Evolutionary conservation across 2,329 filamentous ascomycete genomes (phyloP), one percentile per base, ranked within the genome.

Genomic region (Bipolaris victoriae): DNA sequence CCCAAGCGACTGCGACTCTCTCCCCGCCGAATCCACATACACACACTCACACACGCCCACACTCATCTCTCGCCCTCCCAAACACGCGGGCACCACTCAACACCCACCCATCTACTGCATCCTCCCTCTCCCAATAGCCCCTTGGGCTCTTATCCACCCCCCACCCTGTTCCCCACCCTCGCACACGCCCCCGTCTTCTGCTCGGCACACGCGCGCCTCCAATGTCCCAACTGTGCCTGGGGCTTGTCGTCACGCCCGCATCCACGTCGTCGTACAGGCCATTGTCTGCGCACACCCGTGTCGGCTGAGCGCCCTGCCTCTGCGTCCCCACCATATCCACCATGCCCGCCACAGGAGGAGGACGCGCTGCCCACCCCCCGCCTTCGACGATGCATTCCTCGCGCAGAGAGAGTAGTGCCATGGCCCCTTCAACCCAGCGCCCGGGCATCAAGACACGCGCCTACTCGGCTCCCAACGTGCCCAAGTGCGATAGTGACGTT

Each of bases 401-500:
- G 58, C 65, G 67, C 40, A 60, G 58, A 56, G 63, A 67, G 50
- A 54, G 47, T 57, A 54, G 60, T 39, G 52, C 65, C 9, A 56
- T 48, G 40, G 57, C 49, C 49, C 44, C 61, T 9, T 43, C 61
- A 3, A 16, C 46, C 31, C 46, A 48, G 46, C 46, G 35, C 18
- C 75, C 75, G 15, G 62, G 52, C 49, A 62, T 75, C 56, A 73
- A 76, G 67, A 63, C 58, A 44, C 75, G 76, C 64, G 73, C 76
- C 31, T 70, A 76, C 57, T 77, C 76, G 57, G 72, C 75, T 52
- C 75, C 75, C 46, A 64, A 68, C 58, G 59, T 71, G 31, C 70
- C 74, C 55, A 71, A 69, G 59, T 57, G 51, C 65, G 66, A 63
- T 48, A 49, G 57, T 58, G 65, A 68, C 16, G 52, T 52, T 20